Evolutionary conservation across 2,329 filamentous ascomycete genomes (phyloP), one percentile per base, ranked within the genome.

Genomic region (Fusarium oligoseptatum): DNA sequence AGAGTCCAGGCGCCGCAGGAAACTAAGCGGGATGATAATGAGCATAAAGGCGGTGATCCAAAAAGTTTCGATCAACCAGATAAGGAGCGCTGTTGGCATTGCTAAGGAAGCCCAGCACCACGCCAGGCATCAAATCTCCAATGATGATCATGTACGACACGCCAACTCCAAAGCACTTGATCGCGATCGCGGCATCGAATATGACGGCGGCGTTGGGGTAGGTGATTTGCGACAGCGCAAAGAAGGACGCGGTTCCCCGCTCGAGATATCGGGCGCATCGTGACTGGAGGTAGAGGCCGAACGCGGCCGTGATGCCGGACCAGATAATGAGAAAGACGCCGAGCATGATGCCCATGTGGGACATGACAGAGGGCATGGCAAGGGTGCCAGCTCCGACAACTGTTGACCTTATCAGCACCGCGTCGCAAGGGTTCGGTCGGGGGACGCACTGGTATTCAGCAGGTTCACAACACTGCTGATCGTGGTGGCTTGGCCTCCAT

Each of bases 11-110:
- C 95, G 92, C 72, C 95, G 92, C 41, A 99, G 87, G 80, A 98
- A 99, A 64, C 95, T 97, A 67, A 99, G 87, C 6, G 97, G 97
- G 74, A 99, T 98, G 76, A 99, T 94, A 72, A 97, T 89, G 73
- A 98, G 89, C 95, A 99, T 98, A 81, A 99, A 99, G 2, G 92
- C 95, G 2, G 97, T 98, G 71, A 99, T 94, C 97, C 97, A 99
- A 82, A 82, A 99, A 99, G 81, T 97, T 93, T 60, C 97, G 91
- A 81, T 98, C 95, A 50, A 96, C 88, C 73, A 98, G 85, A 80
- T 96, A 98, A 2, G 91, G 89, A 52, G 93, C 79, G 32, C 79
- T 85, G 3, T 90, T 87, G 20, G 88, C 89, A 22, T 90, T 89
- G 57, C 89, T 88, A 71, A 91, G 90, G 82, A 99, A 96, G 6